Conservation (phyloP, 2,329 filamentous ascomycete genomes). For the Penicillium sp. region DNA sequence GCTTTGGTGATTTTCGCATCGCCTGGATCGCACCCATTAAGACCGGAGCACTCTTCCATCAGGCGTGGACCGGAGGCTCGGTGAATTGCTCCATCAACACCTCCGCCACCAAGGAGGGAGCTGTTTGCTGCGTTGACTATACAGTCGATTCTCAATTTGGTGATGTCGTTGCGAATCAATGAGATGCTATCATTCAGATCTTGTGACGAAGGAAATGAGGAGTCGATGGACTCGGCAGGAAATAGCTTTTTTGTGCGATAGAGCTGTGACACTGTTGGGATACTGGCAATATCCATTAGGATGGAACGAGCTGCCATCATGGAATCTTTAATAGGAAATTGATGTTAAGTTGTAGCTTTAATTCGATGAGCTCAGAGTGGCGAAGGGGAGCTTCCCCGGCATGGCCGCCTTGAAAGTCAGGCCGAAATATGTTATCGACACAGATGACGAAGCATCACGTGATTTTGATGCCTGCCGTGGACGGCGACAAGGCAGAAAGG, state of each 20-base stretch:
- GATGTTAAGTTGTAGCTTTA: neutral
- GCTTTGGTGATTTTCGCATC: constrained; percentile 80
- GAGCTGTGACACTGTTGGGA: constrained; percentile 58
- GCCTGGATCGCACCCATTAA: constrained; percentile 77
- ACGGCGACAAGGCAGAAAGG: constrained; percentile 1
- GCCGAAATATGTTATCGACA: too few species aligned
- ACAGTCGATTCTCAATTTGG: constrained; percentile 73
- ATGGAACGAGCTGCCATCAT: neutral
- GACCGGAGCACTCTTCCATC: constrained; percentile 69
- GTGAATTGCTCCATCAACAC: constrained; percentile 89
- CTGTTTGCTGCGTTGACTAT: constrained; percentile 94
- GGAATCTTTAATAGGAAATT: neutral
- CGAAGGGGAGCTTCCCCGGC: too few species aligned
- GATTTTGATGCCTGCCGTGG: neutral
- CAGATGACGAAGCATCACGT: neutral
- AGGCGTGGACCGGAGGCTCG: constrained; percentile 74
- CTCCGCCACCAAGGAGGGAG: constrained; percentile 80
- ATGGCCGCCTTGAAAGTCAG: too few species aligned
- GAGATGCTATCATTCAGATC: constrained; percentile 61
- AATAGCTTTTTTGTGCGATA: constrained; percentile 64
- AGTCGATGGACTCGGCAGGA: constrained; percentile 30
- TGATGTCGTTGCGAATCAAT: constrained; percentile 79
- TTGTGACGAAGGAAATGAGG: constrained; percentile 47
- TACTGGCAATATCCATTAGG: constrained; percentile 16
- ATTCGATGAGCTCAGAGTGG: neutral